Evolutionary conservation across 1,284 basidiomycete genomes (phyloP), one percentile per base, ranked within the genome.

Genomic region (Cystobasidium pallidum): DNA sequence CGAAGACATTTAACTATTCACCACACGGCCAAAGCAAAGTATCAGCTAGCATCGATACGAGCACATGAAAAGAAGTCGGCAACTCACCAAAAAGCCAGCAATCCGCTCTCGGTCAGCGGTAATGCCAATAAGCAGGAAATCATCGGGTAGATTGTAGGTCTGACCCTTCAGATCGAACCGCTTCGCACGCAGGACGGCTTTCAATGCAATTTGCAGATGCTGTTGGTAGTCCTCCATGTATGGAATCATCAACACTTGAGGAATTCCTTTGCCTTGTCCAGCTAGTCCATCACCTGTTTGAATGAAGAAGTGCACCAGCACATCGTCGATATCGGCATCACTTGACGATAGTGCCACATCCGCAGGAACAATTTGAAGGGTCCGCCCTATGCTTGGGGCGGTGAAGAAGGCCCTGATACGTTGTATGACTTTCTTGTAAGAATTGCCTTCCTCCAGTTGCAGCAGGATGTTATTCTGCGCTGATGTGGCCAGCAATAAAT

Each of bases 111-210:
- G 30, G 51, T 66, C 64, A 15, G 30, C 21, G 17, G 36, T 36
- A 1, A 66, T 41, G 6, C 49, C 64, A 28, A 66, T 10, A n/a
- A 66, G 51, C 51, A 66, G 15, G 34, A 66, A 66, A 19, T 57
- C 24, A 8, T 39, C 26, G 11, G 64, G 64, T 15, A 66, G 39
- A 45, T 66, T 66, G 34, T 54, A 43, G 21, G 36, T 41, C 3
- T 66, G 32, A 24, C 52, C 64, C 8, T 41, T 43, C 11, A 24
- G 64, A 19, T 34, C 39, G 26, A 66, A 54, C 21, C 64, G 64
- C 30, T 49, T 52, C 13, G 55, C 64, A 8, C 64, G 49, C n/a
- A 66, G 21, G 2, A 66, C 52, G 2, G 36, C 34, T 47, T 66
- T 54, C 24, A 66, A 26, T 4, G 21, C 51, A 32, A 28, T 32